Evolutionary conservation across 331 rosid genomes (phyloP).

Genomic region (Malus hybrid): DNA sequence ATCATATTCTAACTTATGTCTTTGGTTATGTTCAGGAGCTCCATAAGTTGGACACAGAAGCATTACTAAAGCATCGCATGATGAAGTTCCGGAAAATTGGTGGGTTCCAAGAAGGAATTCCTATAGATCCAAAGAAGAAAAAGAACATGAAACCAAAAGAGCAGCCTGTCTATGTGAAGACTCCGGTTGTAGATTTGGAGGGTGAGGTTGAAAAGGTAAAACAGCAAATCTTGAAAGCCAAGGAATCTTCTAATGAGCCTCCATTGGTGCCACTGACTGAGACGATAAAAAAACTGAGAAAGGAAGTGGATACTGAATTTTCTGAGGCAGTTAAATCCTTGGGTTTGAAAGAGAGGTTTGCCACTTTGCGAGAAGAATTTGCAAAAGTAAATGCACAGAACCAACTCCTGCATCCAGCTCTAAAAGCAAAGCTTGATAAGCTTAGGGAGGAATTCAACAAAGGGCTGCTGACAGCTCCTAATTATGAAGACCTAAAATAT

Average conservation of each 20-base stretch:
- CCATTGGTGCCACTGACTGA: constrained; percentile 34
- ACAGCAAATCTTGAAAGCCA: constrained; percentile 47
- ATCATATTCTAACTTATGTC: constrained; percentile 8
- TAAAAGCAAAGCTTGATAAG: constrained; percentile 57
- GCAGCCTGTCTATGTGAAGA: constrained; percentile 30
- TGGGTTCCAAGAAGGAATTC: constrained; percentile 71
- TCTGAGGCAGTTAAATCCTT: constrained; percentile 51
- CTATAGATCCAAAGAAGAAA: constrained; percentile 54
- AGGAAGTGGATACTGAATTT: constrained; percentile 60
- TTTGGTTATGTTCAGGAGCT: constrained; percentile 56
- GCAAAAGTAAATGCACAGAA: constrained; percentile 37
- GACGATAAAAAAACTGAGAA: constrained; percentile 49
- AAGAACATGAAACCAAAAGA: constrained; percentile 71
- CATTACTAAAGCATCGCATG: constrained; percentile 61
- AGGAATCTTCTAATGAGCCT: constrained; percentile 40
- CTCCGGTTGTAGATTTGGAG: constrained; percentile 45
- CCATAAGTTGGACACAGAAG: constrained; percentile 45
- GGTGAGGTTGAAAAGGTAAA: constrained; percentile 64
- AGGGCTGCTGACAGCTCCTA: constrained; percentile 47
- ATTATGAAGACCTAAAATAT: constrained; percentile 43
- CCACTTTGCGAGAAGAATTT: constrained; percentile 42
- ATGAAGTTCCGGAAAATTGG: constrained; percentile 81
- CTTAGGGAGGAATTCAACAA: constrained; percentile 49
- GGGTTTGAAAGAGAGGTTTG: constrained; percentile 56
- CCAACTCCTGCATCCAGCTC: constrained; percentile 42